Base-by-base conservation (phyloP, 176 grass and related monocot species). In the Coix lacrymajobi region DNA sequence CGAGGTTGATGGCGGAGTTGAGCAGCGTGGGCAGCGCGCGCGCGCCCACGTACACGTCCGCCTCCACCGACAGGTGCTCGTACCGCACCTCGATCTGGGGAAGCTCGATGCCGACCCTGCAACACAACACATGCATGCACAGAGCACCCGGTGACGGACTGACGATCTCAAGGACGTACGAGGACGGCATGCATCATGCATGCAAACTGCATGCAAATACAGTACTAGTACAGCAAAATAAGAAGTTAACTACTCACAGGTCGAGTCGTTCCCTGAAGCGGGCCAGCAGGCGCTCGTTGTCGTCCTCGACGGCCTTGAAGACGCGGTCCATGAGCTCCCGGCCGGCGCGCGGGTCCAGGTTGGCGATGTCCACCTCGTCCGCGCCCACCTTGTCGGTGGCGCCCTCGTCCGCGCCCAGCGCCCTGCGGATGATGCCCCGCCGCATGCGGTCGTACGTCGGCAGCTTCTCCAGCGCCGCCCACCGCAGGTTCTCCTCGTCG, bases 381-480 rank as follows among this genome's bases (percentile, higher is more conserved):
- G 33, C 80, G n/a, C 39, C 19, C 12, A 83, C 32, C 17, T 78
- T 62, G 1, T 65, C 24, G 10, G 7, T 43, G 29, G 19, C 65
- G 10, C 38, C 73, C 11, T 19, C 85, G 5, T 14, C 87, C 3
- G 67, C 71, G 26, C 45, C 83, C 10, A 85, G 70, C 73, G 37
- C 85, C 8, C 58, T 82, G 1, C 82, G 91, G 62, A 97, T 57
- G 48, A 97, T 73, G 62, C 73, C 94, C 1, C 64, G 80, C 3
- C 94, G 87, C 72, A 97, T 45, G 63, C 94, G 94, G 85, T 97
- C 94, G 83, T 92, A 94, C 1, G 94, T 97, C 6, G 94, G 94
- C 62, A 97, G 94, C 89, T 97, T 97, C 94, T 97, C 92, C 1
- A 97, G 92, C 12, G 90, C 92, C 2, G 92, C 94, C 94, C 94